These are phyloP conservation scores for Rutstroemia sp. DNA, from an alignment of 2,329 filamentous ascomycete genomes.

Conservation along the genomic window DNA sequence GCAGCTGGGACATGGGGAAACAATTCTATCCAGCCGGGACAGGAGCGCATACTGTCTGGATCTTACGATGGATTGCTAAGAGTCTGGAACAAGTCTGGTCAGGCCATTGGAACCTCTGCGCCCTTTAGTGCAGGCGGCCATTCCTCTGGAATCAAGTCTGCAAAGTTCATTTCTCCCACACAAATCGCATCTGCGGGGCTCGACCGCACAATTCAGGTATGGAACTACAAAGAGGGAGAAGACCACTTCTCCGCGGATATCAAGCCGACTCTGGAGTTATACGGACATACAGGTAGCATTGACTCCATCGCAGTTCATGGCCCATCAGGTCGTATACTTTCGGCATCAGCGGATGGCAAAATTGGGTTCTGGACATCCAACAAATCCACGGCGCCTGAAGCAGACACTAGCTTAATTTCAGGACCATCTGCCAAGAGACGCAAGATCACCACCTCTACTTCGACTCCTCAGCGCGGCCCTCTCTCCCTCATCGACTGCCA, in stretches of 20 bases:
- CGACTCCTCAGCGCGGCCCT: constrained; percentile 63
- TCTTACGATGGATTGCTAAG: constrained; percentile 86
- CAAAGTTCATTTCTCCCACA: constrained; percentile 70
- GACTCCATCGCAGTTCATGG: constrained; percentile 69
- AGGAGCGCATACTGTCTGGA: constrained; percentile 76
- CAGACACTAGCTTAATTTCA: constrained; percentile 62
- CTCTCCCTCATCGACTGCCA: constrained; percentile 66
- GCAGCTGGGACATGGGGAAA: constrained; percentile 50
- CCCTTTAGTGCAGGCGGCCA: constrained; percentile 63
- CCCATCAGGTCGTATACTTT: constrained; percentile 69
- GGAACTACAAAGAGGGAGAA: constrained; percentile 72
- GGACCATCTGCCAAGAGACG: constrained; percentile 67
- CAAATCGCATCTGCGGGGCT: constrained; percentile 77
- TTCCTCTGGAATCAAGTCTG: constrained; percentile 69
- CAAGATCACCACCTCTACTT: constrained; percentile 51
- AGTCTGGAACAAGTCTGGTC: constrained; percentile 85
- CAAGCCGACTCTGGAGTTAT: constrained; percentile 71
- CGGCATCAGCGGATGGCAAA: constrained; percentile 74
- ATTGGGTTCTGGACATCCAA: constrained; percentile 86
- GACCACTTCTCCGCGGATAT: constrained; percentile 50
- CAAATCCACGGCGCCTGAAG: constrained; percentile 67
- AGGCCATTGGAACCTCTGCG: constrained; percentile 70
- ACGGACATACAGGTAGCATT: constrained; percentile 70
- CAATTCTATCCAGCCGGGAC: constrained; percentile 42
- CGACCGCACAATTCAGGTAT: constrained; percentile 80